Base-by-base conservation (phyloP, 2,329 filamentous ascomycete species). In the Neofusicoccum sp. region DNA sequence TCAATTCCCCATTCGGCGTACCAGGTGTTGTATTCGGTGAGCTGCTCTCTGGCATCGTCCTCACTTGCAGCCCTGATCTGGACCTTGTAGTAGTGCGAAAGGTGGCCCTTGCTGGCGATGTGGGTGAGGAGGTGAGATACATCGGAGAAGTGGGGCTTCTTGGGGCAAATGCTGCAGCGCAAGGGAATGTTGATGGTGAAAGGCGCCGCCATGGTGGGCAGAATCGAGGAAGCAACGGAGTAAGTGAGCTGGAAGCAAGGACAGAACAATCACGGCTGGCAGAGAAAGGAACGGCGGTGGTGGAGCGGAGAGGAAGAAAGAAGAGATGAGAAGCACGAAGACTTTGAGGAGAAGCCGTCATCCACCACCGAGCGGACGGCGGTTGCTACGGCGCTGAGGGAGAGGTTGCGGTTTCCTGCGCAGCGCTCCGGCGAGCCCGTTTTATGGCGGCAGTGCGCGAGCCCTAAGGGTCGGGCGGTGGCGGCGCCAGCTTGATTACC, bases 91-190 rank as follows among this genome's bases (percentile, higher is more conserved):
- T 91, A 88, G 73, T 92, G 86, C 64, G 92, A 88, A 37, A 97
- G 81, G 74, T 98, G 94, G n/a, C 90, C 90, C 74, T 97, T 97
- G 67, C 93, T 97, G 64, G 90, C 87, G 66, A 97, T 87, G 73
- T 98, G 94, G 11, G 94, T 98, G 72, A 98, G 85, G 41, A 97
- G 82, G 76, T 97, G 94, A 37, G 93, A 97, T 48, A 93, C 83
- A 76, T 98, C 94, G 62, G 92, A 96, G 78, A 97, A 97, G 34
- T 79, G 85, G 43, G 92, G 91, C 65, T 84, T 85, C 68, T 89
- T 91, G 39, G 90, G 89, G 74, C 94, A 98, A 68, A 97, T 89
- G 71, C 84, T 88, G 85, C 94, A 98, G 69, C 87, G 79, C 54
- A 97, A 86, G 63, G 90, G 87, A 64, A 93, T 88, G 67, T 71